Base-by-base conservation (phyloP, 371 early-diverging fungal species). In the Dichotomocladium elegans region DNA sequence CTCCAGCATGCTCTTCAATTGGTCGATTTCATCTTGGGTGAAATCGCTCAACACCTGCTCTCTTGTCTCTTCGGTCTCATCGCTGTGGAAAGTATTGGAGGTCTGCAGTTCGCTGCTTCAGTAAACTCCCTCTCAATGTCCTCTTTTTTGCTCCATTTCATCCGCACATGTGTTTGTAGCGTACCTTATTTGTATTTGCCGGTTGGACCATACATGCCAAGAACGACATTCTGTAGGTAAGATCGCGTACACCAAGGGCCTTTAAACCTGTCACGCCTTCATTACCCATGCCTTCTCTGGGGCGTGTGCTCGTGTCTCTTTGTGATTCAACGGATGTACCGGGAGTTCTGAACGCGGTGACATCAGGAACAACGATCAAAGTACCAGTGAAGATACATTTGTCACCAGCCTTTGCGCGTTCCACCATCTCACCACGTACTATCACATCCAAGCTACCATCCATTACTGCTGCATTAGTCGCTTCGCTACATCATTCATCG, bases 371-470 rank as follows among this genome's bases (percentile, higher is more conserved):
- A 25, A 95, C 98, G 57, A 97, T 91, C 31, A 97, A 77, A 31
- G 89, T 88, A 54, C 99, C 99, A 3, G 94, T 94, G 58, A 99
- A 89, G 10, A 85, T 77, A 55, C 92, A 85, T 55, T 88, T 90
- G 64, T 99, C 99, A 61, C 99, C 99, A 25, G 99, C 94, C 76
- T 99, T 99, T 43, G 94, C 93, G 44, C 86, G 79, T 59, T 99
- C 99, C 5, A 96, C 96, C 63, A 94, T 80, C 52, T 97, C 99
- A 57, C 95, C 88, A 41, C 99, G 85, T 43, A 99, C 80, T 60
- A 99, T 94, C 4, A 99, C 95, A 61, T 99, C 99, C 70, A 99
- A 80, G 15, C 89, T 92, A 51, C 21, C n/a, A 53, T 0, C 10
- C 11, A 35, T 17, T 5, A 51, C 41, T 28, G 33, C 14, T 9